Percentiles rank a stretch among this genome's conserved stretches.
Evolutionary conservation across 768 basidiomycete genomes (phyloP).

Genomic region (Wakefieldia striispora): DNA sequence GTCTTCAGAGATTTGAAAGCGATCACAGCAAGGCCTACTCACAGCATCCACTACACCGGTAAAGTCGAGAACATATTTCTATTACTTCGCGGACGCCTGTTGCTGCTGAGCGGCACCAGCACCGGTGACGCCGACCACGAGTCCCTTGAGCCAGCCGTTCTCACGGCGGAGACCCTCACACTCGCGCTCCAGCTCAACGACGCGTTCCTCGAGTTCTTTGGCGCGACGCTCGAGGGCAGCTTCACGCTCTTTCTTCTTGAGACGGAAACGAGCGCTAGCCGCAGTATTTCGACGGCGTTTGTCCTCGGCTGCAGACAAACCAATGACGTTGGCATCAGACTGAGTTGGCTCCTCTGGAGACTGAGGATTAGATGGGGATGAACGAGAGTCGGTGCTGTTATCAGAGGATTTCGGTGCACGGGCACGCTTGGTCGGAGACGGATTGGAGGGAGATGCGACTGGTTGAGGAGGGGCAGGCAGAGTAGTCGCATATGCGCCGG

Average conservation of each 20-base stretch:
- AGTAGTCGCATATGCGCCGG: conserved; percentile 20
- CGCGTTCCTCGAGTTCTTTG: conserved; percentile 79
- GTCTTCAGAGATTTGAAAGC: neutral
- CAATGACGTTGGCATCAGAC: conserved; percentile 11
- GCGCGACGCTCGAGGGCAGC: conserved; percentile 81
- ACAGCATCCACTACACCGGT: neutral
- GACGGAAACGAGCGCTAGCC: conserved; percentile 87
- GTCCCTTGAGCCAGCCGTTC: conserved; percentile 89
- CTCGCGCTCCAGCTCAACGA: conserved; percentile 83
- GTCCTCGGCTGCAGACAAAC: conserved; percentile 68
- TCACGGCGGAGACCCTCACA: conserved; percentile 86
- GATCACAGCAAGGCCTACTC: neutral
- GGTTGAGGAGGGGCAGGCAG: conserved; percentile 16
- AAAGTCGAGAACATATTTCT: neutral
- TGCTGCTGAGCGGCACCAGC: conserved; percentile 44
- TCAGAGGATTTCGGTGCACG: conserved; percentile 50
- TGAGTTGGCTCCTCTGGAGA: conserved; percentile 29
- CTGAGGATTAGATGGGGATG: conserved; percentile 30
- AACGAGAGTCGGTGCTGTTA: conserved; percentile 1
- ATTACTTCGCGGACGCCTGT: conserved; percentile 21
- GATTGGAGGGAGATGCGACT: conserved; percentile 12
- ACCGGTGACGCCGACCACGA: conserved; percentile 86
- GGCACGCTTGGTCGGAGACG: conserved; percentile 45
- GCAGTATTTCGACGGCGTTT: conserved; percentile 93
- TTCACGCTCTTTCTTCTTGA: conserved; percentile 97